Evolutionary conservation across 1,284 basidiomycete species (phyloP).

Genomic region (Naganishia cerealis): DNA sequence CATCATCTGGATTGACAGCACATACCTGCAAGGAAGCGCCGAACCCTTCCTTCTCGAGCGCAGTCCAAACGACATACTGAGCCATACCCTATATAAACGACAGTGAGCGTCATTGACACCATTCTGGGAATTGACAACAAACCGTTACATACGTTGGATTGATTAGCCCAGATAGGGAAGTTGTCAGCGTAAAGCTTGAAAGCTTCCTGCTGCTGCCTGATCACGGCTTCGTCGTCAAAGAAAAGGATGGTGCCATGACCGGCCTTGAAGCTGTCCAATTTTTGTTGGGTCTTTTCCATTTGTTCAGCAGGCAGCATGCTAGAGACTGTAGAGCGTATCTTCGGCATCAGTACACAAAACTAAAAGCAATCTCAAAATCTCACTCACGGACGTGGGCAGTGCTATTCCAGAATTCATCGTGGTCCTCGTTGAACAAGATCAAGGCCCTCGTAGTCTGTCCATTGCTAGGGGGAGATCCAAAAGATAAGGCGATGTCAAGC

Average conservation of each 20-base stretch:
- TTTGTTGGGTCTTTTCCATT: constrained; percentile 36
- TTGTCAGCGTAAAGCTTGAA: constrained; percentile 52
- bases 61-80: constrained; percentile 56
- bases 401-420: constrained; percentile 55
- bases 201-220: constrained; percentile 45
- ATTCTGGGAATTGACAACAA: not conserved
- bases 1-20: not conserved
- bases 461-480: constrained; percentile 44
- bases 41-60: constrained; percentile 55
- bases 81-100: constrained; percentile 38
- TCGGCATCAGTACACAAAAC: not conserved
- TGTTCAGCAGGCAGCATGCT: constrained; percentile 29
- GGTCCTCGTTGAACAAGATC: constrained; percentile 54
- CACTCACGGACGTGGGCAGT: constrained; percentile 45
- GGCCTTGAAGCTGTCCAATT: constrained; percentile 50
- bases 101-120: not conserved
- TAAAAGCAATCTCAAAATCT: constrained; percentile 4
- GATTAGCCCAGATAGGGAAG: constrained; percentile 46
- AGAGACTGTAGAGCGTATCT: not conserved
- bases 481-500: not conserved
- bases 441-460: constrained; percentile 56
- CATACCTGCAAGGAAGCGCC: constrained; percentile 55
- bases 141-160: constrained; percentile 15
- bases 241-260: constrained; percentile 58
- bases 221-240: constrained; percentile 50